Evolutionary conservation across 495 filamentous ascomycete genomes (phyloP).

Genomic region (Delitschia confertaspora): DNA sequence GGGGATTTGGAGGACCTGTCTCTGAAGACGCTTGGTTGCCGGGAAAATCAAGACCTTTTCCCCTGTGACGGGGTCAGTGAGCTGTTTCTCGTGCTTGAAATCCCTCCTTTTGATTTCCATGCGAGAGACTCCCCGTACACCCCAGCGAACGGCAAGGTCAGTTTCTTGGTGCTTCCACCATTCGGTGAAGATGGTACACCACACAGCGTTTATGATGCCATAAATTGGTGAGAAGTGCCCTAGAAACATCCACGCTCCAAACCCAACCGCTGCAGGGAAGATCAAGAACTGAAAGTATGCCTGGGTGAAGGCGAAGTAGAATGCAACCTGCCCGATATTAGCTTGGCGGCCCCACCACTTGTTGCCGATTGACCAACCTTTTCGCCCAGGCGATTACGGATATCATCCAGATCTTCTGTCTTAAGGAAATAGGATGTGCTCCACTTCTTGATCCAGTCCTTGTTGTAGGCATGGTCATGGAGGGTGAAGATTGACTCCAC

Average conservation of each 20-base stretch:
- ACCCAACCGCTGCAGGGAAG: constrained; percentile 77
- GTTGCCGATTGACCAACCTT: constrained; percentile 44
- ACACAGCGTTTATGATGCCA: constrained; percentile 69
- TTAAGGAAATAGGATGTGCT: constrained; percentile 70
- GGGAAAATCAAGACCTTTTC: constrained; percentile 74
- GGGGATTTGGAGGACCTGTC: constrained; percentile 79
- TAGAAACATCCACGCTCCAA: constrained; percentile 70
- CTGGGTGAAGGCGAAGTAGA: constrained; percentile 94
- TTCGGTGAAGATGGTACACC: constrained; percentile 87
- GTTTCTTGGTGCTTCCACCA: constrained; percentile 94
- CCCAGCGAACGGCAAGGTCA: constrained; percentile 86
- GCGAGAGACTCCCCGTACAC: constrained; percentile 74
- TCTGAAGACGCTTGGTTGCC: constrained; percentile 61
- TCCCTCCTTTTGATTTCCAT: constrained; percentile 68
- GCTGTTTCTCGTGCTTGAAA: constrained; percentile 68
- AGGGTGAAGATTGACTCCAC: constrained; percentile 80
- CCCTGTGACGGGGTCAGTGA: constrained; percentile 73
- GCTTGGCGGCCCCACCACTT: not conserved
- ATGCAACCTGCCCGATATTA: constrained; percentile 54
- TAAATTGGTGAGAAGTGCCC: constrained; percentile 80
- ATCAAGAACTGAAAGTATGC: constrained; percentile 81
- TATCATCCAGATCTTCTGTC: constrained; percentile 67
- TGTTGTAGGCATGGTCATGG: constrained; percentile 82
- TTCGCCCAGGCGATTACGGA: constrained; percentile 85
- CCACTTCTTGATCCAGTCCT: constrained; percentile 84